Evolutionary conservation across 1,284 basidiomycete genomes (phyloP), one percentile per base, ranked within the genome.

Genomic region (Austroboletus rostrupii): DNA sequence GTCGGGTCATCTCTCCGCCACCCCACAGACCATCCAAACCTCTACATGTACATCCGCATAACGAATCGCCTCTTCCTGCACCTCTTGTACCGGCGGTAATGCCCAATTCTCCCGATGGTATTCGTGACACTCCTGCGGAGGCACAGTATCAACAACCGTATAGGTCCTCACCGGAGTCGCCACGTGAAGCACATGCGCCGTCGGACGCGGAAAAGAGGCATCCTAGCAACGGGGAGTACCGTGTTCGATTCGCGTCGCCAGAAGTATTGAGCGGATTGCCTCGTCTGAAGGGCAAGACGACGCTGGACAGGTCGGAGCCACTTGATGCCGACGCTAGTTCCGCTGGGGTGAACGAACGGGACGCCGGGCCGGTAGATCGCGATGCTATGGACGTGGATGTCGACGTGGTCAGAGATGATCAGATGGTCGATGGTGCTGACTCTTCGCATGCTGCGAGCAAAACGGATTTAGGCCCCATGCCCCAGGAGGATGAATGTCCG

Each of bases 171-270:
- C 61, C 65, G 6, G 61, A 67, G 8, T 40, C 53, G 16, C 40
- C 9, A 19, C 37, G 39, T 7, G 54, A 58, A 19, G 20, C 35
- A 16, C 41, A 42, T 4, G 3, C 45, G 19, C 3, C 20, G 1
- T 42, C 28, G 5, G 57, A 61, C 20, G 36, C 14, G 26, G 61
- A 61, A 36, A 61, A 49, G 47, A 50, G 19, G 35, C 52, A 41
- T 9, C n/a, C 49, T 13, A 6, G 38, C 14, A 53, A 50, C 37
- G 62, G 50, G 19, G 66, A 65, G 33, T 26, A 57, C 48, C 66
- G 49, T 6, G 68, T 70, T 41, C 57, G 66, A 26, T 66, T 66
- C 29, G 60, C 56, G 2, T 66, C 68, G 2, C 68, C 64, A 9
- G 68, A 66, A 42, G 46, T 65, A 38, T 41, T 66, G 31, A 31